Evolutionary conservation across 2,329 filamentous ascomycete species (phyloP), one percentile per base, ranked within the genome.

Genomic region (Bipolaris cookei): DNA sequence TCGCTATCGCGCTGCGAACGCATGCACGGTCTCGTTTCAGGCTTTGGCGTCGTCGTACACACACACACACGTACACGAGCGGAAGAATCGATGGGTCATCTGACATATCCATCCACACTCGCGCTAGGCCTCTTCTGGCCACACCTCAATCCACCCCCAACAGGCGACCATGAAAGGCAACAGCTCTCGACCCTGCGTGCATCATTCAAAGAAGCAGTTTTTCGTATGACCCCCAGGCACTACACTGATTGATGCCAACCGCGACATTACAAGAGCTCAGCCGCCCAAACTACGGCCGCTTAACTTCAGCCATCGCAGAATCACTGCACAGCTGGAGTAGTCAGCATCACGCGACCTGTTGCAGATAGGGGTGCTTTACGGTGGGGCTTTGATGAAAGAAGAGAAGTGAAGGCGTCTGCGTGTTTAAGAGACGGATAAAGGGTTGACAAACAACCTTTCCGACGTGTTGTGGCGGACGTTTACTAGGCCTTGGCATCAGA

Each of bases 71-170:
- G n/a, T n/a, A 38, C 42, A 44, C 42, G 25, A 48, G 34, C 45
- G 20, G 53, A 55, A 56, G 51, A 54, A 54, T 58, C 55, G 35
- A 58, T 50, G 59, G 45, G 66, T 69, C 66, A 69, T 62, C 58
- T 69, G 67, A 66, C 63, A 45, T 64, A 37, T 41, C 38, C 58
- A 30, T 25, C 39, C 48, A 43, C 48, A 51, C 38, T 14, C 30
- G 23, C 14, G 66, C 59, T 61, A 65, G 59, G 54, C 63, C 60
- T 52, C 46, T 38, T 41, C 52, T 50, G 59, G 61, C 60, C 62
- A 63, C 58, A 57, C 59, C 21, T 55, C 61, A 59, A 53, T 50
- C 62, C 61, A 63, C 62, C 63, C 60, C 59, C 55, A 54, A 53
- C 62, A 35, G 20, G 41, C 55, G 32, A 58, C 39, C 56, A 63